Evolutionary conservation across 495 filamentous ascomycete species (phyloP), one percentile per base, ranked within the genome.

Genomic region (Hypoxylon subgilvum): DNA sequence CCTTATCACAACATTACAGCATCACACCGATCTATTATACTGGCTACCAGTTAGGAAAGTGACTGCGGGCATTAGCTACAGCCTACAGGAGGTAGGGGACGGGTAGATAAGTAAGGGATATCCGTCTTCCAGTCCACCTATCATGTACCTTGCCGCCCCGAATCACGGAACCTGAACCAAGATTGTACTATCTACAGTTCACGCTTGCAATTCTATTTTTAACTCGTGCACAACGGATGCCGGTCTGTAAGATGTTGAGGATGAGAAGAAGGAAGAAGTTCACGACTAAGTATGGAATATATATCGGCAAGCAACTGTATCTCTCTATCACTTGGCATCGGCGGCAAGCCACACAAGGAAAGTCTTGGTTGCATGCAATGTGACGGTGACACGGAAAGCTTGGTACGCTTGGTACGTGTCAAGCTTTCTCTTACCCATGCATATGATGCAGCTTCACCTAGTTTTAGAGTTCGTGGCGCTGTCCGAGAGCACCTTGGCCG

Each of bases 381-480:
- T 25, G 16, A 64, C 54, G 13, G 61, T 64, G 21, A 35, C 61
- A 58, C 49, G 4, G 10, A 54, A 58, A 58, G 61, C 61, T 58
- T 64, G 61, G 61, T 58, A 54, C 54, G 61, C 61, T 58, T 64
- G 61, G 61, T 58, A 54, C 54, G 54, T 58, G 39, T 58, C 54
- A 64, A 64, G 61, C 61, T 64, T 64, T 63, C 42, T 34, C 12
- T 39, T 42, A 58, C 31, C 60, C 60, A 50, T 54, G n/a, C n/a
- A n/a, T n/a, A n/a, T n/a, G n/a, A n/a, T n/a, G 61, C 14, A 38
- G 3, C 6, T 19, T 23, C 19, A 21, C 61, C 54, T 8, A 57
- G 18, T 52, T 63, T 50, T 2, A 30, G 59, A 52, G 48, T 0
- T 34, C 12, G 34, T 52, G 52, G 60, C 36, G 42, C 10, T 42